phyloP scores from a whole-genome alignment of 1,284 basidiomycete genomes.

The Microbotryomycetes sp. region DNA sequence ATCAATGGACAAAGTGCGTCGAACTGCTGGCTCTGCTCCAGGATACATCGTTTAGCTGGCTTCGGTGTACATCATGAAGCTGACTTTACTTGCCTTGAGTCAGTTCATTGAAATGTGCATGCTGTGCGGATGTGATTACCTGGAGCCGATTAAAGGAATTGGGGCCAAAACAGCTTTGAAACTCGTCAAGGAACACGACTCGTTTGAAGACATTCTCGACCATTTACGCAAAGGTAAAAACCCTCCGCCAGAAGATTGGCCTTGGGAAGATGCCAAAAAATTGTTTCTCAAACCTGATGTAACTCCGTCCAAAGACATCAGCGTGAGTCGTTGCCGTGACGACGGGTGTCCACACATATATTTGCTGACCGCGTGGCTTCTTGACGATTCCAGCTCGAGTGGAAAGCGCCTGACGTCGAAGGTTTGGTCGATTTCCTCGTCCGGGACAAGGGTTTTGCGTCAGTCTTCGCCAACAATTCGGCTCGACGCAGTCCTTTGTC shows the following conservation, averaged over 20 bases:
- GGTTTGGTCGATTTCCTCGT: conserved; percentile 93
- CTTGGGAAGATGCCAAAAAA: conserved; percentile 88
- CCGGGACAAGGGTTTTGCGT: conserved; percentile 95
- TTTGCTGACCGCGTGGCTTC: conserved; percentile 1
- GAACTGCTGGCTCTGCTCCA: conserved; percentile 26
- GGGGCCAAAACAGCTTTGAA: conserved; percentile 95
- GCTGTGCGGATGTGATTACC: conserved; percentile 94
- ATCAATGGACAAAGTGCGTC: conserved; percentile 84
- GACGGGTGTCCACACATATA: too few relatives aligned
- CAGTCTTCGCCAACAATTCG: conserved; percentile 35
- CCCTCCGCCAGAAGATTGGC: conserved; percentile 79
- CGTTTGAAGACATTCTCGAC: conserved; percentile 70
- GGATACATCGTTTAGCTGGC: too few relatives aligned
- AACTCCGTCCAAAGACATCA: conserved; percentile 73
- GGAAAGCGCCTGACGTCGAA: conserved; percentile 88
- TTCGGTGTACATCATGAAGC: conserved; percentile 1
- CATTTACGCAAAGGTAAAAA: conserved; percentile 52
- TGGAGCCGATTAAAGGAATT: conserved; percentile 90
- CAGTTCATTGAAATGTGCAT: conserved; percentile 97
- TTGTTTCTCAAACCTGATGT: conserved; percentile 87
- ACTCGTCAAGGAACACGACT: conserved; percentile 78
- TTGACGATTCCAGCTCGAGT: conserved; percentile 62
- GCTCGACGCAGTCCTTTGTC: background rate
- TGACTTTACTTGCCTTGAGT: background rate
- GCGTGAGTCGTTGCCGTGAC: conserved; percentile 54